A percentile compares a stretch with the other conserved stretches of the same genome.
Evolutionary conservation across 495 filamentous ascomycete species (phyloP).

Genomic region (Antarctomyces pellizariae): DNA sequence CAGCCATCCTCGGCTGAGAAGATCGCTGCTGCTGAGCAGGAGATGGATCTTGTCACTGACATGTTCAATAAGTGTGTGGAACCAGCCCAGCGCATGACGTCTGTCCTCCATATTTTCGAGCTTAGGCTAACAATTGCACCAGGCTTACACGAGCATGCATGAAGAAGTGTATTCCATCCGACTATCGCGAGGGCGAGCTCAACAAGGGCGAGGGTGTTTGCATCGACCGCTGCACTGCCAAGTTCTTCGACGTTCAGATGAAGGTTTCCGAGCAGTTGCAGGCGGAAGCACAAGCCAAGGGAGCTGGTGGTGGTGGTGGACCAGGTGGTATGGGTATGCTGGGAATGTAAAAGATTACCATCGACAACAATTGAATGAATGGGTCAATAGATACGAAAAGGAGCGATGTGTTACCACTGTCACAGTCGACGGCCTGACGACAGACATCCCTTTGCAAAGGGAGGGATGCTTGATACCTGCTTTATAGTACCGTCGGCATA

Average conservation of each 20-base stretch:
- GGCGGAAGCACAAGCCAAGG: constrained; percentile 20
- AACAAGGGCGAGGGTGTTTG: constrained; percentile 98
- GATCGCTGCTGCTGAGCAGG: constrained; percentile 80
- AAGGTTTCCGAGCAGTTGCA: constrained; percentile 49
- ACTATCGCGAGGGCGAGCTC: constrained; percentile 85
- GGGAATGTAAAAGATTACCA: constrained; percentile 6
- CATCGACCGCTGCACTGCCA: constrained; percentile 83
- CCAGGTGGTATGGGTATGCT: constrained; percentile 16
- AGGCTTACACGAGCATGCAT: constrained; percentile 75
- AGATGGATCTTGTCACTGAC: constrained; percentile 83
- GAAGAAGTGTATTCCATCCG: constrained; percentile 70
- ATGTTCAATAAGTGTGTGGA: constrained; percentile 73
- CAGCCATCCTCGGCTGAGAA: constrained; percentile 89
- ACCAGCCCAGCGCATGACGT: constrained; percentile 1
- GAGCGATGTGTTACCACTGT: no score
- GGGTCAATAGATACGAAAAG: no score
- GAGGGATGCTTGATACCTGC: no score
- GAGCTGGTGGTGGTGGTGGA: constrained; percentile 15
- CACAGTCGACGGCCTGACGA: no score
- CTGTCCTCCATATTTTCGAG: not conserved
- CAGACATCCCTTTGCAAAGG: no score
- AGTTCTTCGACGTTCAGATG: constrained; percentile 96
- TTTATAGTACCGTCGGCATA: no score
- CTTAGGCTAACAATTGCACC: constrained; percentile 2
- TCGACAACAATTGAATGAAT: not conserved